Base-by-base conservation (phyloP, 148 eudicot species). In the Polygonum maritimum region DNA sequence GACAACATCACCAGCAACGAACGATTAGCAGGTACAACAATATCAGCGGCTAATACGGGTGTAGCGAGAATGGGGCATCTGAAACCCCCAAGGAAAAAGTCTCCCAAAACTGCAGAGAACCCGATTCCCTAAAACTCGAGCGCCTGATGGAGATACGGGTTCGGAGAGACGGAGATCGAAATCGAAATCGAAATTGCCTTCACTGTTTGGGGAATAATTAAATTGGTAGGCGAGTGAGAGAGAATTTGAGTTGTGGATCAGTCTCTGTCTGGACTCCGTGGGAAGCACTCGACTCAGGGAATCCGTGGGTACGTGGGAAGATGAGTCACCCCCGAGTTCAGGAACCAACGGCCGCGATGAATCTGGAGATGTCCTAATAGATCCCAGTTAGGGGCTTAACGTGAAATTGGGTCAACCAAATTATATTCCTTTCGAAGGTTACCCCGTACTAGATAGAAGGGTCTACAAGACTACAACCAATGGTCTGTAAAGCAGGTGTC, bases 1-100 rank as follows among this genome's bases (percentile, higher is more conserved):
- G 89, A 84, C 70, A 91, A 54, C 94, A 91, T 93, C 75, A 69
- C 71, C 15, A 33, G 77, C 31, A 26, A 26, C 31, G 31, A 26
- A 26, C 31, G 71, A 35, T 36, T 63, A 63, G 44, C 71, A 16
- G 15, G 44, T 60, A 14, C 2, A 16, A 4, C 2, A 5, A 36
- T 22, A 22, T 60, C 69, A 60, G 15, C 69, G 4, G 38, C 15
- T 60, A 31, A 12, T 10, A 60, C 69, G 36, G 3, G 4, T 14
- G 16, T 7, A 9, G 31, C 63, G 31, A 67, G 10, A 67, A 31
- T 38, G 69, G 69, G 38, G 71, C 71, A 67, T 67, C 41, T 35
- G 45, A 67, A 67, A 67, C 71, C 44, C 19, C 21, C 33, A 8
- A 8, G 63, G 4, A 38, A 62, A 67, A 31, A 60, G 15, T 67